Conservation (phyloP, 2,329 filamentous ascomycete genomes). For the Hymenoscyphus salicellus region DNA sequence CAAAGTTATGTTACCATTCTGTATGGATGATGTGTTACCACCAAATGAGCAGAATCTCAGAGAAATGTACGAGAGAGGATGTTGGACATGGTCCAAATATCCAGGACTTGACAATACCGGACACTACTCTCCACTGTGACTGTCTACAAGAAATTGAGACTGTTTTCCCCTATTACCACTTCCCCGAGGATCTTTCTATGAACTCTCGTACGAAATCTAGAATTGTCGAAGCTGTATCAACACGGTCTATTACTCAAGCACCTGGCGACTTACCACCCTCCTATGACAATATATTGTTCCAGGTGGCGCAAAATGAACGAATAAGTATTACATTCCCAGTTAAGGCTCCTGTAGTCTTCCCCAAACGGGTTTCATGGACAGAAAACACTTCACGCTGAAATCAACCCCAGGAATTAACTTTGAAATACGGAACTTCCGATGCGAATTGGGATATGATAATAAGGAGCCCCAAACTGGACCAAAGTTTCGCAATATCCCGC, state of each 20-base stretch:
- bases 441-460: conserved; percentile 17
- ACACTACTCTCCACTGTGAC: not conserved
- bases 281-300: not conserved
- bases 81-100: not conserved
- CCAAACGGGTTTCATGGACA: conserved; percentile 12
- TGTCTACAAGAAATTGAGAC: not conserved
- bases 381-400: conserved; percentile 28
- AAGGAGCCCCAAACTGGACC: conserved; percentile 1
- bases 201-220: not conserved
- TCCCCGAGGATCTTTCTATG: not conserved
- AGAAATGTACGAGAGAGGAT: not conserved
- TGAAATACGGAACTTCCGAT: conserved; percentile 20
- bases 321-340: conserved; percentile 12
- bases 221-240: not conserved
- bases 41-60: not conserved
- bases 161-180: not conserved
- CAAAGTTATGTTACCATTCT: too few relatives aligned
- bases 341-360: conserved; percentile 21
- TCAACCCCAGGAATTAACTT: conserved; percentile 22
- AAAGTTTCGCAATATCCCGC: too few relatives aligned
- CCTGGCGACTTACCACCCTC: not conserved
- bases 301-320: not conserved
- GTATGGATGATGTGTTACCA: not conserved
- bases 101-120: not conserved
- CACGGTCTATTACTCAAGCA: not conserved